Base-by-base conservation (phyloP, 805 yeast genomes). In the Kodamaea restingae region DNA sequence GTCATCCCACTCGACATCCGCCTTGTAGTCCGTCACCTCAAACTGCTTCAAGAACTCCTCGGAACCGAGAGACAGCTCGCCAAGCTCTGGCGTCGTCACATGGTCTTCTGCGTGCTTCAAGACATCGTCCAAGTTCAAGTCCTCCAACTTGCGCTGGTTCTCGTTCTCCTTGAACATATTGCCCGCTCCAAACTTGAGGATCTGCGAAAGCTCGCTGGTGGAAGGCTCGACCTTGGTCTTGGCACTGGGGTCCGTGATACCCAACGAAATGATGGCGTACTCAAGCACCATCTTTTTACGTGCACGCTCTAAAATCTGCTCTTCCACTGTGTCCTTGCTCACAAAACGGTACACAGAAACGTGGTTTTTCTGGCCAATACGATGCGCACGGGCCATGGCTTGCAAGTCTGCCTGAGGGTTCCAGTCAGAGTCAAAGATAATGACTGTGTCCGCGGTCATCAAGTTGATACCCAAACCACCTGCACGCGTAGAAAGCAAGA, bases 341-440 rank as follows among this genome's bases (percentile, higher is more conserved):
- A 93, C 98, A 67, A 93, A 86, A 57, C 99, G 73, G 59, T 93
- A 93, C 12, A 93, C 98, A 80, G 88, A 87, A 26, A 93, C 99
- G 63, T 93, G 98, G 53, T 87, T 88, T 63, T 90, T 93, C 61
- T 93, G 99, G n/a, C 99, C 99, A 58, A 93, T 93, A 71, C 99
- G 81, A 66, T 93, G 99, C 2, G 98, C 98, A 65, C 98, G 80
- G 0, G 98, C 98, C 98, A 93, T 93, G 1, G 98, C 98, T 65
- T 93, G 98, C 54, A 93, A 71, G 73, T 93, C 98, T 0, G 98
- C 98, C 61, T 93, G 98, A 0, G 98, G 98, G 58, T 93, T 93
- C 98, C 98, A 93, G 67, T 93, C 98, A 4, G 96, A 87, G 63
- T 93, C 98, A 64, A 93, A 93, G 29, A 93, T 91, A 51, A 93